Evolutionary conservation across 257 asterid genomes (phyloP), one percentile per base, ranked within the genome.

Genomic region (Solanum paucissectum): DNA sequence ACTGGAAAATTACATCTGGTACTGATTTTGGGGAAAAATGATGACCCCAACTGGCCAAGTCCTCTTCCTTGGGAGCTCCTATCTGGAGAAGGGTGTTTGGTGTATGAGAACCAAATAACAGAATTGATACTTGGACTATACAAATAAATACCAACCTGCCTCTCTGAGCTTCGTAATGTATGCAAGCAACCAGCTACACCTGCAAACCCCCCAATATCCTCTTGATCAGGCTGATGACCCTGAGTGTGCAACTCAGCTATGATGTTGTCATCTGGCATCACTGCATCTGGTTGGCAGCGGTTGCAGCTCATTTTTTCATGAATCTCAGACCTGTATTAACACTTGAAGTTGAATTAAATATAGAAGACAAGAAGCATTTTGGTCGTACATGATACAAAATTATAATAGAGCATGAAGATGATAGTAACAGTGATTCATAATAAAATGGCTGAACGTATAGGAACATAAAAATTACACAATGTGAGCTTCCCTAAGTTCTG

Each of bases 191-290:
- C 98, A 87, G 98, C 83, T 76, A 95, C 66, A 85, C 93, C 90
- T 86, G 99, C 98, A 89, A 97, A 97, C 71, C 96, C 98, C 90
- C 99, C 99, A 89, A 95, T 95, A 86, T 97, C 99, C 89, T 93
- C 98, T 82, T 94, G 94, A 84, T 92, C 93, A 86, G 91, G 88
- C 38, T 87, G 90, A 91, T 89, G 87, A 55, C 33, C 66, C 82
- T 88, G 89, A 76, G 52, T 88, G 74, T 88, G 83, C 84, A 83
- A 66, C 37, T 86, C 90, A n/a, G 91, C 79, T 25, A 92, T 91
- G 72, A 86, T 12, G 87, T 87, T 86, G 68, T 38, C 84, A 75
- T 87, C 92, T 27, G 88, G 58, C 85, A 87, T 86, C 86, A 88
- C 88, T 88, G 89, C 98, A 79, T 89, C 62, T 87, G 88, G 90